Evolutionary conservation across 768 basidiomycete species (phyloP).

Genomic region (Lactarius evosmus): DNA sequence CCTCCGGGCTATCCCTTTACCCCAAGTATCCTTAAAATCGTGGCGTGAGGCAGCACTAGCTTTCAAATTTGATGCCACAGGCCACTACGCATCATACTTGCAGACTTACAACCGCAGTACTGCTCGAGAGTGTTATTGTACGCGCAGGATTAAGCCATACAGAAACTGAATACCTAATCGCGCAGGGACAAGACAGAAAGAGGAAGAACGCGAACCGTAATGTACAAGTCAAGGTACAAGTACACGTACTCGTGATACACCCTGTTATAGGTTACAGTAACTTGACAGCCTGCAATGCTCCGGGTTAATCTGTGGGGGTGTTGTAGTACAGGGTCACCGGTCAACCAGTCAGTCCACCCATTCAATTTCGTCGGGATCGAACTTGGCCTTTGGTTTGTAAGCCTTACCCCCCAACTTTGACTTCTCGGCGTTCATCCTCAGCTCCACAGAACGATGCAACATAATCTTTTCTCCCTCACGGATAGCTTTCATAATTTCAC

Average conservation of each 20-base stretch:
- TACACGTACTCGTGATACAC: background rate
- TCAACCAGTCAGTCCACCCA: slow-evolving; percentile 32
- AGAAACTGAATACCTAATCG: no score
- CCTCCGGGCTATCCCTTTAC: no score
- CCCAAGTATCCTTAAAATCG: no score
- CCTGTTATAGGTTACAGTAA: background rate
- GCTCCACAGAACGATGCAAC: slow-evolving; percentile 13
- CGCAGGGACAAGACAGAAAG: background rate
- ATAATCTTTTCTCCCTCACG: background rate
- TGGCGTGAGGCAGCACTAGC: no score
- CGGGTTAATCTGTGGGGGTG: background rate
- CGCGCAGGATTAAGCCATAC: no score
- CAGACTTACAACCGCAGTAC: no score
- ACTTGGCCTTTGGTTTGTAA: slow-evolving; percentile 36
- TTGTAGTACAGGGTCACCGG: no score
- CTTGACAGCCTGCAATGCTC: background rate
- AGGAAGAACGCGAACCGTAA: background rate
- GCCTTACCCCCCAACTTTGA: slow-evolving; percentile 29
- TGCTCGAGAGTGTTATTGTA: no score
- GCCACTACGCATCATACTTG: no score
- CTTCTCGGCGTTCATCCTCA: slow-evolving; percentile 20
- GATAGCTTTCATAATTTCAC: background rate
- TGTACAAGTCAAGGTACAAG: background rate
- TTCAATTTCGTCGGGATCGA: slow-evolving; percentile 25
- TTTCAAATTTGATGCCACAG: no score